Evolutionary conservation across 257 asterid genomes (phyloP).

Genomic region (Solanum arcanum): DNA sequence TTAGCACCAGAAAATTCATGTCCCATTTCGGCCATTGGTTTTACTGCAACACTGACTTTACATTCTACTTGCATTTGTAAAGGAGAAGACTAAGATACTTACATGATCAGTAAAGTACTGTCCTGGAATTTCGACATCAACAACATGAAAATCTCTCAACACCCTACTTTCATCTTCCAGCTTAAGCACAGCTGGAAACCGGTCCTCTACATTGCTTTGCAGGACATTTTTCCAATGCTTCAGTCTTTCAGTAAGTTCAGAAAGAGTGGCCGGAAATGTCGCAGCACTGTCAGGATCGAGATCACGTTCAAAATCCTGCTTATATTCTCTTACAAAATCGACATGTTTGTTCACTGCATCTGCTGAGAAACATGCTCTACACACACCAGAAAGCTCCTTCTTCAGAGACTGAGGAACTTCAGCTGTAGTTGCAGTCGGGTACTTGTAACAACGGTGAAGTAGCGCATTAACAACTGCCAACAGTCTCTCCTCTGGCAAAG

Average conservation of each 20-base stretch:
- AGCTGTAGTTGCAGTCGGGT: constrained; percentile 96
- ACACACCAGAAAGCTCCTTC: constrained; percentile 99
- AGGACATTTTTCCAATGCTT: constrained; percentile 98
- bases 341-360: constrained; percentile 99
- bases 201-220: constrained; percentile 94
- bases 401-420: constrained; percentile 97
- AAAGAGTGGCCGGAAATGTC: constrained; percentile 88
- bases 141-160: constrained; percentile 86
- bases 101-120: constrained; percentile 97
- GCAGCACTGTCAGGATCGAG: constrained; percentile 94
- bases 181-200: constrained; percentile 94
- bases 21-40: not conserved
- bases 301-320: constrained; percentile 94
- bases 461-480: constrained; percentile 96
- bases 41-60: not conserved
- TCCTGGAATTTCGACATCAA: constrained; percentile 99
- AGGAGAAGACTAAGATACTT: not conserved
- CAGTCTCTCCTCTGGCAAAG: constrained; percentile 95
- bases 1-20: not conserved
- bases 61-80: not conserved
- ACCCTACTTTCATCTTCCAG: constrained; percentile 99
- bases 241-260: constrained; percentile 85
- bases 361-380: constrained; percentile 98
- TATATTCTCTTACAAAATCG: constrained; percentile 94
- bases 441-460: constrained; percentile 98